A percentile compares a stretch with the other conserved stretches of the same genome.
Evolutionary conservation across 1,139 yeast species (phyloP).

Genomic region (Sugiyamaella pinicola): DNA sequence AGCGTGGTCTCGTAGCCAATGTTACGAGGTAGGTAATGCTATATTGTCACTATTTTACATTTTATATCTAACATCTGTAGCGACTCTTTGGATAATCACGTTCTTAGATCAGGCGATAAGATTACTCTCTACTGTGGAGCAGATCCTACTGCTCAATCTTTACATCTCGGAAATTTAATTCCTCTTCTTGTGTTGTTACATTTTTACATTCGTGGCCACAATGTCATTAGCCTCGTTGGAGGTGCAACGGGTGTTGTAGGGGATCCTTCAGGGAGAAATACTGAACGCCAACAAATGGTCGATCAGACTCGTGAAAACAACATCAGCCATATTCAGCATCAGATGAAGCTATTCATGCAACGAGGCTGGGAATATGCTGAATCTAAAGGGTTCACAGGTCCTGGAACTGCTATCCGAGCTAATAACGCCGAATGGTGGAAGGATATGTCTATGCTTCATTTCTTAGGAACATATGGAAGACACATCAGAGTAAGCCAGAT

Average conservation of each 20-base stretch:
- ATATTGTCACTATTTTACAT: background rate
- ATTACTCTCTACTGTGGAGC: constrained; percentile 88
- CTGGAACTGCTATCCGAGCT: constrained; percentile 50
- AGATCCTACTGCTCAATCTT: constrained; percentile 88
- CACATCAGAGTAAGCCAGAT: constrained; percentile 81
- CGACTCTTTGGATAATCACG: constrained; percentile 43
- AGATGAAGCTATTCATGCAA: constrained; percentile 60
- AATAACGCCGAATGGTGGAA: constrained; percentile 91
- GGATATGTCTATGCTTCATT: constrained; percentile 70
- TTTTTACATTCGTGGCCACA: constrained; percentile 81
- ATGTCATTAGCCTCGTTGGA: constrained; percentile 80
- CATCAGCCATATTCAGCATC: constrained; percentile 59
- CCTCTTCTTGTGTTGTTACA: constrained; percentile 86
- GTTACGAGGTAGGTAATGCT: constrained; percentile 28
- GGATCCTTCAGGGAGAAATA: constrained; percentile 89
- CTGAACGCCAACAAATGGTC: constrained; percentile 68
- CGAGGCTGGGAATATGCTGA: constrained; percentile 65
- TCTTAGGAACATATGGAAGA: constrained; percentile 74
- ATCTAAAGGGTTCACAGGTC: constrained; percentile 50
- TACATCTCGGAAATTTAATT: constrained; percentile 86
- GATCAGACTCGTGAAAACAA: constrained; percentile 57
- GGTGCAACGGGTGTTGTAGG: constrained; percentile 99
- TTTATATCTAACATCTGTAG: constrained; percentile 24
- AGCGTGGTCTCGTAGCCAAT: constrained; percentile 32
- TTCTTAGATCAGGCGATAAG: constrained; percentile 40